Base-by-base conservation (phyloP, 2,329 filamentous ascomycete genomes). In the Ascochyta rabiei region DNA sequence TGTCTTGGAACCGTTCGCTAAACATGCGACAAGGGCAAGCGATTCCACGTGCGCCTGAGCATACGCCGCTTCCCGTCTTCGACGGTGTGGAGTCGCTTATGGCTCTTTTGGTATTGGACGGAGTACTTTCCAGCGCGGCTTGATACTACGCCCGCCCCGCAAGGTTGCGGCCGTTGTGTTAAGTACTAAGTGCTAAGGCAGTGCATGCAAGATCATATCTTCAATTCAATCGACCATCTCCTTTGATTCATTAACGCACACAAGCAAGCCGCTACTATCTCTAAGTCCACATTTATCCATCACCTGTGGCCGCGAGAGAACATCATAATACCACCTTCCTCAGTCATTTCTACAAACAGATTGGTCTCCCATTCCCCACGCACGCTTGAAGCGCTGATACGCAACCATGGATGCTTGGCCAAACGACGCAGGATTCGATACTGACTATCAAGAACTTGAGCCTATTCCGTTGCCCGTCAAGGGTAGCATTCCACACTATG, bases 401-500 rank as follows among this genome's bases (percentile, higher is more conserved):
- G 41, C 53, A 21, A 66, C 50, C 18, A 66, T 63, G 46, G 60
- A 56, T 31, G 53, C 59, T 16, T 73, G 70, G 70, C 70, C 70
- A 6, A 74, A 73, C 30, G 63, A 65, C 23, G 43, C 57, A 16
- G 69, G 71, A 2, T 91, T 91, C 64, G 83, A 90, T 52, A 84
- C 81, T 16, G 79, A 88, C 37, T 84, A 84, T 12, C 87, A 91
- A 64, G 83, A 90, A 60, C 81, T 81, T 4, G 82, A 82, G 0
- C 88, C 89, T 0, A 76, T 92, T 4, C 78, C 86, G 43, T 81
- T 93, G 12, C 65, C 68, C 0, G 81, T 93, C 5, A 80, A 78
- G 33, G 91, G 91, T 10, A 72, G 73, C 0, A 91, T 95, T 45
- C 91, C 91, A 1, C 54, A 79, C 1, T 93, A 89, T 79, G 85